Evolutionary conservation across 208 protist genomes (phyloP), one percentile per base, ranked within the genome.

Genomic region (Histomonas meleagridis): DNA sequence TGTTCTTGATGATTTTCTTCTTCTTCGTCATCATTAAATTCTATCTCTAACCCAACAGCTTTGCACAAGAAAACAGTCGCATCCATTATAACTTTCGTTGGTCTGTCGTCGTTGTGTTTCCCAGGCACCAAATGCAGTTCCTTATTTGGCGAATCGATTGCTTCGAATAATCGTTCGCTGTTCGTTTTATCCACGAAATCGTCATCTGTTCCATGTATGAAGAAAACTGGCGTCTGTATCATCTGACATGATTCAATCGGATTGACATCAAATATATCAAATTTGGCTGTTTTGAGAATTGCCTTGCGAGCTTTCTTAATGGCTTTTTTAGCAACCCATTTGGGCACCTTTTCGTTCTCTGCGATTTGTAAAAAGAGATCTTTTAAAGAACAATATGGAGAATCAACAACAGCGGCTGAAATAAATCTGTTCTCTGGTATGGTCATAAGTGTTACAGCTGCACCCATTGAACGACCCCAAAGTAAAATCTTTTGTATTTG

Each of bases 401-500:
- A 51, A 86, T 86, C 76, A 55, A n/a, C 76, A 55, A 51, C 5
- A 55, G 55, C 55, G n/a, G 46, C 76, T 86, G 51, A 57, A 26
- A 86, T 86, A 86, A 57, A 18, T 55, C 38, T 86, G 32, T 18
- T 43, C 23, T 14, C 26, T 32, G 40, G 14, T 38, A 46, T 46
- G 7, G 38, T 28, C 43, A 86, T 86, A 38, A 86, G n/a, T 38
- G 76, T 18, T 43, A 48, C 46, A 3, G 46, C 76, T 3, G 76
- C 76, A 38, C 76, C 76, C 76, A 86, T 86, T 55, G 76, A 43
- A 26, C 76, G 7, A 28, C 76, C 76, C 76, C 76, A 86, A n/a
- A 86, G 46, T 1, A 48, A 5, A 38, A 86, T 43, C 38, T 86
- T 32, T 49, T 86, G 23, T 5, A 43, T 51, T 14, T 28, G 26